These are phyloP conservation scores for Penicillium subrubescens DNA, from an alignment of 495 filamentous ascomycete genomes.

Conservation along the genomic window DNA sequence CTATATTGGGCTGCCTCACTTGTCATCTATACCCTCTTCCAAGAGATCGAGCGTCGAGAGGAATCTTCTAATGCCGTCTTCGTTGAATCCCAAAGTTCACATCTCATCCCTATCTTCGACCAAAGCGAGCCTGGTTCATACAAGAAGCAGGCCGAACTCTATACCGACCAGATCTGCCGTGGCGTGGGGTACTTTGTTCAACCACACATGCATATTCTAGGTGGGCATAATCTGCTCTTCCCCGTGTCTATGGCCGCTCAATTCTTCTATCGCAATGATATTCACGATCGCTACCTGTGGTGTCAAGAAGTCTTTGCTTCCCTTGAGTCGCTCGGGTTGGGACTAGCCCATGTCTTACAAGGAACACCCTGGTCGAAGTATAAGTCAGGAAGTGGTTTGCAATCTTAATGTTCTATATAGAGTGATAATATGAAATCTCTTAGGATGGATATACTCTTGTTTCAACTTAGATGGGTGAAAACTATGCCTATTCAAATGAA, in stretches of 20 bases:
- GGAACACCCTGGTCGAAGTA: conserved; percentile 23
- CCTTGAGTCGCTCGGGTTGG: conserved; percentile 14
- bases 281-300: conserved; percentile 18
- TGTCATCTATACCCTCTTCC: conserved; percentile 14
- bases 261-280: conserved; percentile 18
- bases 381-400: conserved; percentile 1
- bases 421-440: not conserved
- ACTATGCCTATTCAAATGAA: not conserved
- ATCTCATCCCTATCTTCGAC: not conserved
- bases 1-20: conserved; percentile 17
- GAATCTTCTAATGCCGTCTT: not conserved
- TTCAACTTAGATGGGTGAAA: not conserved
- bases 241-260: conserved; percentile 17
- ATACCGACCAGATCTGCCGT: conserved; percentile 19
- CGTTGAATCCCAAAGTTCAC: not conserved
- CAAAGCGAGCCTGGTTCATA: not conserved
- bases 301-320: conserved; percentile 20
- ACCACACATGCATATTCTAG: conserved; percentile 25
- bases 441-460: not conserved
- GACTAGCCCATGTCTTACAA: conserved; percentile 11
- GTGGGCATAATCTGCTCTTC: conserved; percentile 21
- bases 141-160: not conserved
- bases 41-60: conserved; percentile 7
- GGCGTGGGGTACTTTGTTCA: conserved; percentile 22
- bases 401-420: not conserved